These are phyloP conservation scores for Entelexis paramagnoliae DNA, from an alignment of 1,139 yeast genomes.

Conservation along the genomic window DNA sequence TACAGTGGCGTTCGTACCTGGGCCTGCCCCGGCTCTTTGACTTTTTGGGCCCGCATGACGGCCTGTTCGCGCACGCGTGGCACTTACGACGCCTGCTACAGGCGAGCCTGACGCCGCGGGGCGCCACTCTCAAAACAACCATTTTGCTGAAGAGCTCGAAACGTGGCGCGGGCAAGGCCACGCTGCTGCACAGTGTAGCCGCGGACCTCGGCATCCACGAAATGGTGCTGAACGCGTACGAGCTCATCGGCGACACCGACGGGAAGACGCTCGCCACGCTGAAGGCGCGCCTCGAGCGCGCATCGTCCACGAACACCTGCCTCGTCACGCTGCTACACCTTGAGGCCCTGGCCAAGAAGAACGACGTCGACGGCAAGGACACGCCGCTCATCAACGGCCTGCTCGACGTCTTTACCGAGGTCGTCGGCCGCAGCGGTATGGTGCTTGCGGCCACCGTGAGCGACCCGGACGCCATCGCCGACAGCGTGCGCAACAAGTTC, in stretches of 20 bases:
- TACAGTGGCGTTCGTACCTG: conserved; percentile 47
- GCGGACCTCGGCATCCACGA: conserved; percentile 56
- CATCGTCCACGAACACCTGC: conserved; percentile 37
- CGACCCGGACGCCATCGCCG: conserved; percentile 62
- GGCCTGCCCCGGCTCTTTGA: conserved; percentile 34
- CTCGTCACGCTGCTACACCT: conserved; percentile 59
- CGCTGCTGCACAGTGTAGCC: conserved; percentile 48
- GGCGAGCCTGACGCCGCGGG: conserved; percentile 32
- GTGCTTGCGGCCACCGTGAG: conserved; percentile 55
- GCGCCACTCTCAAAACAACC: conserved; percentile 44
- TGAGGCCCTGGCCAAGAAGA: conserved; percentile 59
- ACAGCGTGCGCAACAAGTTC: conserved; percentile 53
- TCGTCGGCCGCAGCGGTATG: conserved; percentile 34
- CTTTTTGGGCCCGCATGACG: conserved; percentile 24
- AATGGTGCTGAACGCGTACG: conserved; percentile 59
- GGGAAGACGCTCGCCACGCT: conserved; percentile 69
- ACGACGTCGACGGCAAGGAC: conserved; percentile 53
- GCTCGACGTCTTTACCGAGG: conserved; percentile 49
- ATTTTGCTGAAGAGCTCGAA: conserved; percentile 58
- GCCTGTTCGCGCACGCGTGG: conserved; percentile 41
- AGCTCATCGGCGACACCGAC: conserved; percentile 49
- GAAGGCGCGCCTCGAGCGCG: conserved; percentile 63
- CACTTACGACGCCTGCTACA: conserved; percentile 35
- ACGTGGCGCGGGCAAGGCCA: conserved; percentile 71
- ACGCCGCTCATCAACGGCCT: conserved; percentile 51